Base-by-base conservation (phyloP, 306 rosid genomes). In the Mimosa pudica region DNA sequence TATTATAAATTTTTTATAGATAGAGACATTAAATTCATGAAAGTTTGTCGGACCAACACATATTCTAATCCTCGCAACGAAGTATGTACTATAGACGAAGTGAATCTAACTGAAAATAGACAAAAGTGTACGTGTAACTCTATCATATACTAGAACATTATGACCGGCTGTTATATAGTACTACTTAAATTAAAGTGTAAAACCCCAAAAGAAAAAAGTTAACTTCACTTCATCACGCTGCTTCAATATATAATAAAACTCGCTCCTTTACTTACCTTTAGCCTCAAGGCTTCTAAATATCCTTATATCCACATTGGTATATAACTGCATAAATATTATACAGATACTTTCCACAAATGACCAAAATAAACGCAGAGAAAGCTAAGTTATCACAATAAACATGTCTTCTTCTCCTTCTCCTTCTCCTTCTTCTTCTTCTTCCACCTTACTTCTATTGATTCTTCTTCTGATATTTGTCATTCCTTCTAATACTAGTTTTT, bases 31-130 rank as follows among this genome's bases (percentile, higher is more conserved):
- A 57, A n/a, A 57, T 57, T 57, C 18, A 18, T 8, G 30, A 24
- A 24, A 38, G 42, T 38, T 38, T 38, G 42, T 38, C 42, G 3
- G 42, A 38, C 42, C 42, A 38, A 38, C 42, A 38, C 3, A 80
- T 76, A n/a, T 70, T 78, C 78, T 55, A 85, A 35, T 47, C 88
- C 88, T 67, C 84, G 7, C 5, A 14, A 44, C 47, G 77, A 85
- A 85, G 88, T 47, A 66, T 75, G 36, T 1, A 24, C 36, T 4
- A 5, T 24, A 57, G 18, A 54, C 45, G 4, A 12, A 4, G 52
- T 17, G 61, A 14, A 18, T 7, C 49, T 14, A 14, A 72, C 38
- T 24, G 8, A 44, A 30, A 58, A 80, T 7, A 73, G 8, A 41
- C 14, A 52, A 72, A 68, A 52, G 65, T 9, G 36, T 8, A 3